These are phyloP conservation scores for Talaromyces sp. DNA, from an alignment of 2,329 filamentous ascomycete genomes.

Conservation along the genomic window DNA sequence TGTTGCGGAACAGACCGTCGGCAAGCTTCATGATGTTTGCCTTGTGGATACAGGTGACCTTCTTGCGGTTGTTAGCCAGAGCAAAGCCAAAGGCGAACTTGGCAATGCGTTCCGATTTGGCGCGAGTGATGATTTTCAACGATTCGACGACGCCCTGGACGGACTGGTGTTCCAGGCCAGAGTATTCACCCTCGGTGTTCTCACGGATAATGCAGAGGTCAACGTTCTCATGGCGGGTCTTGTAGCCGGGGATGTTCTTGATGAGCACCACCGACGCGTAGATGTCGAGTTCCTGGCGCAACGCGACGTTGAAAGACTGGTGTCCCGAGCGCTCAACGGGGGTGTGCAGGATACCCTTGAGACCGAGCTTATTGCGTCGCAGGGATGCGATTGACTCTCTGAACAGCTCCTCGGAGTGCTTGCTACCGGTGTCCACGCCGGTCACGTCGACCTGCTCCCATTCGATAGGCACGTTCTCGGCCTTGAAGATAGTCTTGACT, in stretches of 20 bases:
- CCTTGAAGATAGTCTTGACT: slow-evolving; percentile 99
- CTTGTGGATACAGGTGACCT: slow-evolving; percentile 99
- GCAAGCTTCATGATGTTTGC: slow-evolving; percentile 99
- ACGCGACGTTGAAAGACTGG: slow-evolving; percentile 98
- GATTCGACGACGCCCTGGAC: slow-evolving; percentile 96
- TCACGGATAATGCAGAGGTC: slow-evolving; percentile 99
- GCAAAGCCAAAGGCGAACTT: slow-evolving; percentile 98
- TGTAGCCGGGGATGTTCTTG: slow-evolving; percentile 99
- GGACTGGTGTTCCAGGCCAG: slow-evolving; percentile 96
- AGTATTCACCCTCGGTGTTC: slow-evolving; percentile 99
- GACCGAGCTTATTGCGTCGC: slow-evolving; percentile 95
- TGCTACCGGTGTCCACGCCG: slow-evolving; percentile 77
- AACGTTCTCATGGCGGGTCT: slow-evolving; percentile 94
- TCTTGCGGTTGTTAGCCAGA: slow-evolving; percentile 96
- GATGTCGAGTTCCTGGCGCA: slow-evolving; percentile 98
- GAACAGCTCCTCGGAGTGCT: slow-evolving; percentile 91
- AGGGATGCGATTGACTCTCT: slow-evolving; percentile 91
- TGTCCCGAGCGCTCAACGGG: slow-evolving; percentile 95
- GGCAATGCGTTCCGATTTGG: slow-evolving; percentile 98
- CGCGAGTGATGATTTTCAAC: slow-evolving; percentile 98
- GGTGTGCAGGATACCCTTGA: slow-evolving; percentile 98
- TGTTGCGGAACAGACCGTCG: slow-evolving; percentile 97
- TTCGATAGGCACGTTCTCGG: slow-evolving; percentile 95
- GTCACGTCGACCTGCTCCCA: slow-evolving; percentile 98
- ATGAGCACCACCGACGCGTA: slow-evolving; percentile 96